Conservation (phyloP, 2,329 filamentous ascomycete species). For the Juglanconis sp. region DNA sequence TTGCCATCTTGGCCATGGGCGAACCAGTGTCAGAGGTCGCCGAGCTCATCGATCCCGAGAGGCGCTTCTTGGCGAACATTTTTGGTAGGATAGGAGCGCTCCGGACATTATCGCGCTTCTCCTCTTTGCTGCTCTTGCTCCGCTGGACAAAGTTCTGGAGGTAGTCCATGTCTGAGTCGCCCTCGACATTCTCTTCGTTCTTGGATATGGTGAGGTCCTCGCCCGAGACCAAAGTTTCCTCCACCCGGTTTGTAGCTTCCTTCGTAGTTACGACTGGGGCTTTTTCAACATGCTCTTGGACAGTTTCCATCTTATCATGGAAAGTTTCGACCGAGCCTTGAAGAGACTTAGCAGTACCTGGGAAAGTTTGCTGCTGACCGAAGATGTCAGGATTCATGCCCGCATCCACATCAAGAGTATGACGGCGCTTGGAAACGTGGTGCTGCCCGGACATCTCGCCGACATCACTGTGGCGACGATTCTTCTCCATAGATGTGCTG, state of each 20-base stretch:
- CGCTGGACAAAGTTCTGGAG: conserved; percentile 34
- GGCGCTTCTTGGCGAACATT: conserved; percentile 23
- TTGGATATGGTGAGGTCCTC: not conserved
- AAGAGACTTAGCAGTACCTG: not conserved
- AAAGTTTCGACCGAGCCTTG: not conserved
- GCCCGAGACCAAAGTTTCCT: not conserved
- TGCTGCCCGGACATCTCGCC: not conserved
- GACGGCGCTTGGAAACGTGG: conserved; percentile 18
- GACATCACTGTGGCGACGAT: conserved; percentile 26
- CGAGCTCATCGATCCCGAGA: conserved; percentile 25
- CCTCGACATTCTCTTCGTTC: conserved; percentile 19
- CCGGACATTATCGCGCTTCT: not conserved
- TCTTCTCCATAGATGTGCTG: conserved; percentile 12
- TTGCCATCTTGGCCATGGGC: conserved; percentile 22
- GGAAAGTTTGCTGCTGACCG: conserved; percentile 13
- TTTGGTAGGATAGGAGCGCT: not conserved
- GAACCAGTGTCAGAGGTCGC: conserved; percentile 28
- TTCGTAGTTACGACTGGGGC: not conserved
- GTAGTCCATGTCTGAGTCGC: conserved; percentile 33
- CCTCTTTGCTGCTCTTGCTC: conserved; percentile 17
- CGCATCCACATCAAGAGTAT: conserved; percentile 30
- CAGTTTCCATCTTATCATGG: not conserved
- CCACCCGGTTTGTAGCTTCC: not conserved
- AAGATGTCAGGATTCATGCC: conserved; percentile 34
- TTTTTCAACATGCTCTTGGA: not conserved